Conservation (phyloP, 148 eudicot genomes). For the Hydrangea macrophylla region DNA sequence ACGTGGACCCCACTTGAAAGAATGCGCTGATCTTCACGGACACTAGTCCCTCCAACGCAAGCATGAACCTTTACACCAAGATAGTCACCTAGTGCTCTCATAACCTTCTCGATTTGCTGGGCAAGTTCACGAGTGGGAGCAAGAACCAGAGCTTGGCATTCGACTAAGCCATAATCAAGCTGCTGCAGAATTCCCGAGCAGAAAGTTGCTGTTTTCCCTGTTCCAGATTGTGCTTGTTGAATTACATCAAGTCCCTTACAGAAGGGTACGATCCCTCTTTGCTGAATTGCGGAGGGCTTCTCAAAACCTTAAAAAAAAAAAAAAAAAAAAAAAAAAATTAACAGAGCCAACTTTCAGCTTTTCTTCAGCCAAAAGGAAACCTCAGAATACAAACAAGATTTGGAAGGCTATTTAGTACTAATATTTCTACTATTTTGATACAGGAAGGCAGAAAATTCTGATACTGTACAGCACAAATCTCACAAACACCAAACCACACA, state of each 20-base stretch:
- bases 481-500: too few species aligned
- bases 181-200: constrained; percentile 65
- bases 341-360: constrained; percentile 8
- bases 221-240: constrained; percentile 67
- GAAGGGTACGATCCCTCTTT: constrained; percentile 62
- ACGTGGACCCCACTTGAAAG: constrained; percentile 70
- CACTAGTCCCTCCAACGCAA: constrained; percentile 83
- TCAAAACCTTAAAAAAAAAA: constrained; percentile 58
- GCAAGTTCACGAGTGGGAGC: constrained; percentile 68
- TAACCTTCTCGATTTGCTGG: constrained; percentile 61
- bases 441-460: too few species aligned
- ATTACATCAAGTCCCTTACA: constrained; percentile 58
- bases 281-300: constrained; percentile 69
- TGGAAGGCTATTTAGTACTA: background rate
- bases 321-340: too few species aligned
- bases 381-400: constrained; percentile 1
- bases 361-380: background rate
- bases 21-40: constrained; percentile 73
- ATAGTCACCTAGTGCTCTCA: constrained; percentile 68
- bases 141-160: constrained; percentile 57
- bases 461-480: background rate
- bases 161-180: constrained; percentile 40
- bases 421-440: too few species aligned
- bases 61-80: constrained; percentile 80
- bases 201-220: constrained; percentile 66